Evolutionary conservation across 2,329 filamentous ascomycete genomes (phyloP).

Genomic region (Colletotrichum cordylinicola): DNA sequence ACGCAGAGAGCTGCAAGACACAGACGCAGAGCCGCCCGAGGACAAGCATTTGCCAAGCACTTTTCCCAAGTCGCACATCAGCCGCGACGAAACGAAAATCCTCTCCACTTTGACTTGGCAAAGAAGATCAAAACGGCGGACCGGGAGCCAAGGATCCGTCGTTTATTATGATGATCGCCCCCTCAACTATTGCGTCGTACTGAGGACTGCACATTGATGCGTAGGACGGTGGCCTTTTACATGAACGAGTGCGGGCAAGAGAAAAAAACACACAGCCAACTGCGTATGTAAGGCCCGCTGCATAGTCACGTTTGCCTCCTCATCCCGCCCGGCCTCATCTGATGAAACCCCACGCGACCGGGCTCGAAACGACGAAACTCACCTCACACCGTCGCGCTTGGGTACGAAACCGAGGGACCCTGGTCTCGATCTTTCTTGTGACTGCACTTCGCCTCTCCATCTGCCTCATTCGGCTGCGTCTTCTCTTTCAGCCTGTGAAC

Average conservation of each 20-base stretch:
- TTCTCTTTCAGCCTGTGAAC: background rate
- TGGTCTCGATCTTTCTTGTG: background rate
- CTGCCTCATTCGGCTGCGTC: background rate
- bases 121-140: constrained; percentile 9
- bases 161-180: background rate
- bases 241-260: background rate
- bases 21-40: constrained; percentile 4
- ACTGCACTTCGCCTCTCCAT: background rate
- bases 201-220: background rate
- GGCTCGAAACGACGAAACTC: constrained; percentile 18
- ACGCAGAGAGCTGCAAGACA: background rate
- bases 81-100: constrained; percentile 11
- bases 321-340: constrained; percentile 8
- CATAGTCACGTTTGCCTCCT: background rate
- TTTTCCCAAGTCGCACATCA: constrained; percentile 1
- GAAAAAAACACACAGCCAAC: background rate
- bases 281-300: background rate
- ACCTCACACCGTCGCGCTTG: constrained; percentile 2
- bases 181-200: background rate
- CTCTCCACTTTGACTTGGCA: background rate
- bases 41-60: constrained; percentile 13
- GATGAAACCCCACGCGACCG: constrained; percentile 10
- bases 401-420: background rate
- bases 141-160: background rate
- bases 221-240: background rate